Evolutionary conservation across 2,329 filamentous ascomycete genomes (phyloP).

Genomic region (Didymella pinodella): DNA sequence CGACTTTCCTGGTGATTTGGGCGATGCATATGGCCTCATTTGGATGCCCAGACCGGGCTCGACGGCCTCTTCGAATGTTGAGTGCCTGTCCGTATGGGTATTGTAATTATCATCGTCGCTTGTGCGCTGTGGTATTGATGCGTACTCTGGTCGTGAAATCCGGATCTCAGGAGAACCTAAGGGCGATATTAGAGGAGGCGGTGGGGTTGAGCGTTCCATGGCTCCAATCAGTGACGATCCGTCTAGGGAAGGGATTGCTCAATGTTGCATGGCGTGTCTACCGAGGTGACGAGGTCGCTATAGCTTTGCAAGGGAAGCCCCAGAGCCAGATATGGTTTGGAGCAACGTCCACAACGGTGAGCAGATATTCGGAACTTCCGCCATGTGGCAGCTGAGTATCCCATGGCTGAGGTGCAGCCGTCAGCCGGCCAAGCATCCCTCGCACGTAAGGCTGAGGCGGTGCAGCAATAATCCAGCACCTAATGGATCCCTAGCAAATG

Average conservation of each 20-base stretch:
- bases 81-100: conserved; percentile 20
- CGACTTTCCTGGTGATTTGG: conserved; percentile 33
- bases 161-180: conserved; percentile 28
- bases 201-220: conserved; percentile 11
- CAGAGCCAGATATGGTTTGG: background rate
- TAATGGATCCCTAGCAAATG: conserved; percentile 15
- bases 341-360: conserved; percentile 10
- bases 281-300: conserved; percentile 1
- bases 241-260: conserved; percentile 8
- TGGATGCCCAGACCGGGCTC: conserved; percentile 40
- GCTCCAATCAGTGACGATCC: background rate
- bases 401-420: conserved; percentile 26
- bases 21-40: conserved; percentile 34
- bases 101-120: conserved; percentile 29
- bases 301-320: background rate
- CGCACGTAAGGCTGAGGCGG: conserved; percentile 26
- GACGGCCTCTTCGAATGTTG: conserved; percentile 29
- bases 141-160: conserved; percentile 28
- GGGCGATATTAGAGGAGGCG: conserved; percentile 11
- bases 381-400: conserved; percentile 25
- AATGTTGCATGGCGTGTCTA: conserved; percentile 7
- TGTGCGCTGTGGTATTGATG: conserved; percentile 25
- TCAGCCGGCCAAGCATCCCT: conserved; percentile 25
- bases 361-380: conserved; percentile 6
- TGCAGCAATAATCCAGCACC: conserved; percentile 12